phyloP scores from a whole-genome alignment of 2,329 filamentous ascomycete species.

The Ceratocystis lukuohia region DNA sequence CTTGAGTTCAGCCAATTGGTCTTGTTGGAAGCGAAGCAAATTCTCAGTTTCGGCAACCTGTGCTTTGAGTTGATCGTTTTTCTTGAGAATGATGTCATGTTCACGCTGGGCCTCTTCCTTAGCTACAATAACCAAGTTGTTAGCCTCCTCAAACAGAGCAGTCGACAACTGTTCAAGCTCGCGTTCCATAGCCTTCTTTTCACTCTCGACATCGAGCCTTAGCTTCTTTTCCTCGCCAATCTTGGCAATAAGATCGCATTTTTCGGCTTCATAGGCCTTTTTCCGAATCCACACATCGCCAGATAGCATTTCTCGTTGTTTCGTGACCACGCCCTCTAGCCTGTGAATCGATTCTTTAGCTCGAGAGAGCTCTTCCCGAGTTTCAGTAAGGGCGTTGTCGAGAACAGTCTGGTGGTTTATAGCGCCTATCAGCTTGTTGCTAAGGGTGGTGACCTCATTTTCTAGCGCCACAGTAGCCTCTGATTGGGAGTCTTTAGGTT shows the following conservation, averaged over 20 bases:
- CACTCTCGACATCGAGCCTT: constrained; percentile 54
- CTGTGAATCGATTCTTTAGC: constrained; percentile 53
- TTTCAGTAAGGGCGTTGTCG: constrained; percentile 73
- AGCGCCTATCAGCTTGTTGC: constrained; percentile 89
- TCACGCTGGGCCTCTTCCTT: constrained; percentile 81
- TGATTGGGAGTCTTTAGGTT: not conserved
- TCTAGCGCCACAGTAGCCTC: constrained; percentile 29
- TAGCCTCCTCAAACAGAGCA: constrained; percentile 94
- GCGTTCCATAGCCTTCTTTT: constrained; percentile 80
- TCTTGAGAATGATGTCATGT: constrained; percentile 64
- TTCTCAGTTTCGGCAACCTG: constrained; percentile 79
- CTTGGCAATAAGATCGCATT: constrained; percentile 42
- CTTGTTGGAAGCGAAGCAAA: constrained; percentile 77
- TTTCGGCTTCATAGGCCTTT: constrained; percentile 61
- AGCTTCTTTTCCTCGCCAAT: constrained; percentile 53
- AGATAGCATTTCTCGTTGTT: constrained; percentile 57
- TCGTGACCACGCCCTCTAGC: constrained; percentile 52
- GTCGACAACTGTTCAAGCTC: constrained; percentile 84
- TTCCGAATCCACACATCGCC: constrained; percentile 65
- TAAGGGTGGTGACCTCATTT: constrained; percentile 74
- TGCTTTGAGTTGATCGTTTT: constrained; percentile 73
- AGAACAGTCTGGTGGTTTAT: constrained; percentile 92
- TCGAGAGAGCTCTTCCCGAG: constrained; percentile 68
- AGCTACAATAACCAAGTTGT: constrained; percentile 82
- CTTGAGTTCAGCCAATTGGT: constrained; percentile 85